Evolutionary conservation across 768 basidiomycete species (phyloP).

Genomic region (Boletus reticuloceps): DNA sequence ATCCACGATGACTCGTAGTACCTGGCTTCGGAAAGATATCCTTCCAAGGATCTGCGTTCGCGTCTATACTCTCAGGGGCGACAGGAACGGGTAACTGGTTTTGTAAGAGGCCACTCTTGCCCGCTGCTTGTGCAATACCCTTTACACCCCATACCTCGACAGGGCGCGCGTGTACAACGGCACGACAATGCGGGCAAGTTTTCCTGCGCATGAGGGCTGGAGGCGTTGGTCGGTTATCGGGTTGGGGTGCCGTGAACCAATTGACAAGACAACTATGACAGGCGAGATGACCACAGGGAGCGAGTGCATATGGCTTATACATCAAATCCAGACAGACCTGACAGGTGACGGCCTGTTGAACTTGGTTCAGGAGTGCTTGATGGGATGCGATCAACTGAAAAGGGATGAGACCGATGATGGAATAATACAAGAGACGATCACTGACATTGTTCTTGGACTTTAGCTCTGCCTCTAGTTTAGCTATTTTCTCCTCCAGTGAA

Average conservation of each 20-base stretch:
- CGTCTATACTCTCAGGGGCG: slow-evolving; percentile 21
- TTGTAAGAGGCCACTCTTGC: slow-evolving; percentile 50
- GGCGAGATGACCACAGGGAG: slow-evolving; percentile 73
- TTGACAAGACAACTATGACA: slow-evolving; percentile 70
- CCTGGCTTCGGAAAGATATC: slow-evolving; percentile 49
- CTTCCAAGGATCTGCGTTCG: slow-evolving; percentile 59
- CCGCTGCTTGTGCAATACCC: slow-evolving; percentile 44
- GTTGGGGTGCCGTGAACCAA: slow-evolving; percentile 63
- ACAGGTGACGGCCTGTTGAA: slow-evolving; percentile 68
- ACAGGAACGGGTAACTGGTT: slow-evolving; percentile 24
- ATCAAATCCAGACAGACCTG: slow-evolving; percentile 79
- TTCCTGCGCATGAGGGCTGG: slow-evolving; percentile 37
- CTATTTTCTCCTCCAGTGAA: slow-evolving; percentile 28
- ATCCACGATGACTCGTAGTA: slow-evolving; percentile 1
- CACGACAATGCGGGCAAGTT: slow-evolving; percentile 46
- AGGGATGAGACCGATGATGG: not conserved
- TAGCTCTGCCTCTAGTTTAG: slow-evolving; percentile 44
- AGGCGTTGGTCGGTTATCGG: slow-evolving; percentile 22
- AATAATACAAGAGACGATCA: not conserved
- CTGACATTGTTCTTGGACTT: slow-evolving; percentile 40
- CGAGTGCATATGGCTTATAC: slow-evolving; percentile 68
- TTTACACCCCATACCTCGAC: slow-evolving; percentile 48
- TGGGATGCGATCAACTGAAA: slow-evolving; percentile 51
- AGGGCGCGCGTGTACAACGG: slow-evolving; percentile 43
- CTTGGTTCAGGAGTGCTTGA: slow-evolving; percentile 47